Evolutionary conservation across 2,329 filamentous ascomycete genomes (phyloP).

Genomic region (Rhytidhysteron rufulum): DNA sequence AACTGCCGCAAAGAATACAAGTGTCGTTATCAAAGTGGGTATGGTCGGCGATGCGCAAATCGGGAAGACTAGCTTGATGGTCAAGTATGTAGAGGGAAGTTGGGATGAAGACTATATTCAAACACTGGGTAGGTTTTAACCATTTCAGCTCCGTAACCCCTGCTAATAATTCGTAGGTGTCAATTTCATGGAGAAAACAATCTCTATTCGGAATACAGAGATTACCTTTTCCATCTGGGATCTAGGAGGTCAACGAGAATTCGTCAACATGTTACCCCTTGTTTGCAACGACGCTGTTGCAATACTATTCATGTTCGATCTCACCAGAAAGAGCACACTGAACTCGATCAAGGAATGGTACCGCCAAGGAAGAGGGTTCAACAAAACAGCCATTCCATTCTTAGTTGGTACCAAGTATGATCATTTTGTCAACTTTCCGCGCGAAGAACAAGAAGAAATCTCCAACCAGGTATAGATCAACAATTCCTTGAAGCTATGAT

Average conservation of each 20-base stretch:
- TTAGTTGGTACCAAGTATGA: slow-evolving; percentile 98
- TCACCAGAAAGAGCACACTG: slow-evolving; percentile 94
- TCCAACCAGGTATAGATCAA: slow-evolving; percentile 75
- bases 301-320: slow-evolving; percentile 99
- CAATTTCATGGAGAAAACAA: slow-evolving; percentile 99
- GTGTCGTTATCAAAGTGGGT: slow-evolving; percentile 97
- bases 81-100: slow-evolving; percentile 98
- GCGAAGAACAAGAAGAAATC: slow-evolving; percentile 97
- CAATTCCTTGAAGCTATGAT: not conserved
- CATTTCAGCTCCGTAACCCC: slow-evolving; percentile 1
- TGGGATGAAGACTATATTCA: slow-evolving; percentile 99
- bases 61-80: slow-evolving; percentile 98
- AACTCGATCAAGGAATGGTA: slow-evolving; percentile 99
- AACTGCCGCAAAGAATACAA: slow-evolving; percentile 48
- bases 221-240: slow-evolving; percentile 99
- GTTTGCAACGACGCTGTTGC: slow-evolving; percentile 99
- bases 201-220: slow-evolving; percentile 97
- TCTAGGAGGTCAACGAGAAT: slow-evolving; percentile 93
- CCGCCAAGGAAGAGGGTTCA: slow-evolving; percentile 93
- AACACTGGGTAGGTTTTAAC: slow-evolving; percentile 64
- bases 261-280: slow-evolving; percentile 99
- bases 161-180: slow-evolving; percentile 58
- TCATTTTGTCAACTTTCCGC: slow-evolving; percentile 97
- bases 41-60: slow-evolving; percentile 99
- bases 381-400: slow-evolving; percentile 99